A percentile compares a stretch with the other conserved stretches of the same genome.
phyloP scores from a whole-genome alignment of 2,329 filamentous ascomycete genomes.

The Fusarium sp. region DNA sequence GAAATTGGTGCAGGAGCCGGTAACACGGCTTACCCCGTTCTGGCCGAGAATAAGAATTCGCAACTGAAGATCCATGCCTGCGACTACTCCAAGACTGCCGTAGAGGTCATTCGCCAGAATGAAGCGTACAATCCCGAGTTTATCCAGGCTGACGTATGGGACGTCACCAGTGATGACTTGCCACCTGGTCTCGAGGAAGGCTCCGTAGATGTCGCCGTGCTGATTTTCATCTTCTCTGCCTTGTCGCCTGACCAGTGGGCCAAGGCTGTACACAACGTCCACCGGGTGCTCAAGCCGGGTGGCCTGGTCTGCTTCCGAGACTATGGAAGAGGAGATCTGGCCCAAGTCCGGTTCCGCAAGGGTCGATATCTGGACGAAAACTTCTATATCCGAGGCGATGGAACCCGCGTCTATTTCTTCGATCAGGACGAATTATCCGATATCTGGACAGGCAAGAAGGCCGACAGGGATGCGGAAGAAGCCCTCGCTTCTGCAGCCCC shows the following conservation, averaged over 20 bases:
- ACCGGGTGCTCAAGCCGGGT: conserved; percentile 85
- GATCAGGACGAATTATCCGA: conserved; percentile 81
- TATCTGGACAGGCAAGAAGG: conserved; percentile 73
- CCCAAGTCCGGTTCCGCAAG: conserved; percentile 97
- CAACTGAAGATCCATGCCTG: conserved; percentile 88
- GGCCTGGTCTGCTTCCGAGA: conserved; percentile 96
- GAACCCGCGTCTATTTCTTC: conserved; percentile 97
- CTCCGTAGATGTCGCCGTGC: conserved; percentile 89
- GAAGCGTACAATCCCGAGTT: conserved; percentile 75
- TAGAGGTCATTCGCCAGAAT: conserved; percentile 88
- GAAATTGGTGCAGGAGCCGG: conserved; percentile 96
- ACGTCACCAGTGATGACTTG: conserved; percentile 76
- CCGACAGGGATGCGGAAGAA: conserved; percentile 29
- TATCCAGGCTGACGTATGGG: conserved; percentile 95
- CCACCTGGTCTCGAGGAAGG: conserved; percentile 79
- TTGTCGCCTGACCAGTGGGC: conserved; percentile 86
- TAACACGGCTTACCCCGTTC: conserved; percentile 93
- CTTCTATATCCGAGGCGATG: conserved; percentile 95
- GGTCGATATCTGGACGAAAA: conserved; percentile 94
- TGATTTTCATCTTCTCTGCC: conserved; percentile 98
- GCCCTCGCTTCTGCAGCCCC: neutral
- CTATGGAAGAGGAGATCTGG: conserved; percentile 93
- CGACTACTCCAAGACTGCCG: conserved; percentile 94
- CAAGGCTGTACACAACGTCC: conserved; percentile 81
- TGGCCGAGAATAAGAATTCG: conserved; percentile 84